A percentile compares a stretch with the other conserved stretches of the same genome.
phyloP scores from a whole-genome alignment of 257 asterid genomes.

The Hygrophila difformis region DNA sequence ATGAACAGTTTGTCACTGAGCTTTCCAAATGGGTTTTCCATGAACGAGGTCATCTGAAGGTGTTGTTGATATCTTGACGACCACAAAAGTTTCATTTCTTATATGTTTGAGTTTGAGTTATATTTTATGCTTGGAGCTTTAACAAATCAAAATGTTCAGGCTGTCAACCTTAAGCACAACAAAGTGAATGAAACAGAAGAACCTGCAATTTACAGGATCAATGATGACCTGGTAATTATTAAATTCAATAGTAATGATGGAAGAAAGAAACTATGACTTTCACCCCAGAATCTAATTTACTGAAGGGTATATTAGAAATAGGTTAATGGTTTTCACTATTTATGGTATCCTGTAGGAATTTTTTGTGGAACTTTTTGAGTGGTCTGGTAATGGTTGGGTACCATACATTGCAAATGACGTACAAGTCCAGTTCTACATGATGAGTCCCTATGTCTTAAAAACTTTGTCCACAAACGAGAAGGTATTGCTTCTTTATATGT shows the following conservation, averaged over 20 bases:
- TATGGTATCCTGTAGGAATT: slow-evolving; percentile 44
- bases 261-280: slow-evolving; percentile 10
- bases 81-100: too few species aligned
- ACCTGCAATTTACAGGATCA: slow-evolving; percentile 84
- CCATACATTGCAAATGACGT: slow-evolving; percentile 86
- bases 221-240: slow-evolving; percentile 66
- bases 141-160: slow-evolving; percentile 31
- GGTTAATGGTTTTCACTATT: background rate
- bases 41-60: slow-evolving; percentile 88
- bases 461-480: slow-evolving; percentile 63
- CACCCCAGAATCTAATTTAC: background rate
- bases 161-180: slow-evolving; percentile 67
- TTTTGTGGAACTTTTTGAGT: slow-evolving; percentile 74
- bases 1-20: slow-evolving; percentile 69
- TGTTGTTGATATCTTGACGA: slow-evolving; percentile 11
- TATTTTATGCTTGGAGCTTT: background rate
- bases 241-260: slow-evolving; percentile 11
- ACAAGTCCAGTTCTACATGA: slow-evolving; percentile 91
- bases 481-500: slow-evolving; percentile 29
- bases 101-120: too few species aligned
- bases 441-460: slow-evolving; percentile 93
- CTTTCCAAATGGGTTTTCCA: slow-evolving; percentile 91
- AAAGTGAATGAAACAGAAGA: slow-evolving; percentile 72
- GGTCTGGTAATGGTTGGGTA: slow-evolving; percentile 86
- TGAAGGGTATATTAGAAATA: background rate